phyloP scores from a whole-genome alignment of 305 asterid species.

The Lippia alba region DNA sequence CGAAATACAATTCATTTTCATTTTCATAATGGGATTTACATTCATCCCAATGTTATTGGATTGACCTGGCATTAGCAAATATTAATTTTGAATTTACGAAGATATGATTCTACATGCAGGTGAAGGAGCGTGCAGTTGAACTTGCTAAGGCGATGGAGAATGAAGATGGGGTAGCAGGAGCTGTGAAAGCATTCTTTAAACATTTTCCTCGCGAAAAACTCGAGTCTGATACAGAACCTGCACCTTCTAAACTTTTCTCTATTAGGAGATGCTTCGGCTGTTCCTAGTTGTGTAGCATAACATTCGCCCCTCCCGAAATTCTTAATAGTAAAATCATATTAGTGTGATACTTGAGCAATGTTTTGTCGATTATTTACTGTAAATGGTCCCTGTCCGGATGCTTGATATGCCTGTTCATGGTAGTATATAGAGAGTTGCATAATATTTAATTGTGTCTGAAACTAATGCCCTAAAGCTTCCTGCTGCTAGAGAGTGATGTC shows the following conservation, averaged over 20 bases:
- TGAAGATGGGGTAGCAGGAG: constrained; percentile 95
- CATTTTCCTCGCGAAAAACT: constrained; percentile 69
- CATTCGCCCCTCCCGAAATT: too few species aligned
- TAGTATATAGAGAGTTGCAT: constrained; percentile 2
- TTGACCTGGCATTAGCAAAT: background rate
- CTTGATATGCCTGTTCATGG: background rate
- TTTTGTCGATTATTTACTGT: too few species aligned
- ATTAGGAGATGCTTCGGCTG: constrained; percentile 79
- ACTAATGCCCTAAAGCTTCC: background rate
- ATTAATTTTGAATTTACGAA: constrained; percentile 10
- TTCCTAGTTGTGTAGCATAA: constrained; percentile 45
- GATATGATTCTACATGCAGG: constrained; percentile 52
- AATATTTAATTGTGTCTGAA: background rate
- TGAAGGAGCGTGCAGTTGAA: constrained; percentile 80
- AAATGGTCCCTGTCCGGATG: background rate
- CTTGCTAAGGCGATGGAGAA: constrained; percentile 92
- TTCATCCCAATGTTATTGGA: background rate
- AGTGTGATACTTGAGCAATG: constrained; percentile 22
- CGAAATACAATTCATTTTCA: background rate
- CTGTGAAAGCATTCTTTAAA: constrained; percentile 87
- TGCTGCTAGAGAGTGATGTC: background rate
- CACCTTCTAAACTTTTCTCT: constrained; percentile 57
- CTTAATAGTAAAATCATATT: constrained; percentile 1
- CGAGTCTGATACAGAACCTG: constrained; percentile 53
- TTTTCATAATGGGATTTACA: background rate